Evolutionary conservation across 2,329 filamentous ascomycete genomes (phyloP).

Genomic region (Penicillium verrucosum): DNA sequence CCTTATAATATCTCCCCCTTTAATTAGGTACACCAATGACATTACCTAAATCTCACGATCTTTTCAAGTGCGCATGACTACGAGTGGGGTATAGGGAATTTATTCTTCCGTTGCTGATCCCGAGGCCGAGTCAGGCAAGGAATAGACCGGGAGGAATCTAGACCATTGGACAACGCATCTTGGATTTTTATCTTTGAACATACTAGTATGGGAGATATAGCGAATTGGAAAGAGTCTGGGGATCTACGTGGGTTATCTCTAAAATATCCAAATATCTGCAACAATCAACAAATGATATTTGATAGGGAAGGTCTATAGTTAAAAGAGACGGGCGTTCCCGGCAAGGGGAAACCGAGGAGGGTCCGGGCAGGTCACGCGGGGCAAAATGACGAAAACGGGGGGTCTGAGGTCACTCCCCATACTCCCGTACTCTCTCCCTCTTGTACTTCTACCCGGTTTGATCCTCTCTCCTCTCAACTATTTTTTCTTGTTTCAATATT

Average conservation of each 20-base stretch:
- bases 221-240: neutral
- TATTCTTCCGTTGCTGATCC: constrained; percentile 10
- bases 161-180: neutral
- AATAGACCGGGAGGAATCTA: constrained; percentile 2
- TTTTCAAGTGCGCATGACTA: constrained; percentile 13
- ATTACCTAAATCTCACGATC: constrained; percentile 5
- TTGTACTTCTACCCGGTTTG: constrained; percentile 24
- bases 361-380: constrained; percentile 19
- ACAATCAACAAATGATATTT: neutral
- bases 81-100: constrained; percentile 8
- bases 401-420: constrained; percentile 16
- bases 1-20: neutral
- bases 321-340: constrained; percentile 11
- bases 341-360: constrained; percentile 15
- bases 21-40: neutral
- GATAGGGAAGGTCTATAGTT: neutral
- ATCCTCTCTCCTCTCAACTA: constrained; percentile 1
- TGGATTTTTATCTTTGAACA: neutral
- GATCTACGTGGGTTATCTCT: neutral
- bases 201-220: neutral
- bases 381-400: constrained; percentile 23
- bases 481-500: constrained; percentile 4
- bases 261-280: neutral
- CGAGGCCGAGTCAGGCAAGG: constrained; percentile 6
- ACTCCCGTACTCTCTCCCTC: constrained; percentile 23